phyloP scores from a whole-genome alignment of 23 red algal species.

The Rhodosorus marinus region DNA sequence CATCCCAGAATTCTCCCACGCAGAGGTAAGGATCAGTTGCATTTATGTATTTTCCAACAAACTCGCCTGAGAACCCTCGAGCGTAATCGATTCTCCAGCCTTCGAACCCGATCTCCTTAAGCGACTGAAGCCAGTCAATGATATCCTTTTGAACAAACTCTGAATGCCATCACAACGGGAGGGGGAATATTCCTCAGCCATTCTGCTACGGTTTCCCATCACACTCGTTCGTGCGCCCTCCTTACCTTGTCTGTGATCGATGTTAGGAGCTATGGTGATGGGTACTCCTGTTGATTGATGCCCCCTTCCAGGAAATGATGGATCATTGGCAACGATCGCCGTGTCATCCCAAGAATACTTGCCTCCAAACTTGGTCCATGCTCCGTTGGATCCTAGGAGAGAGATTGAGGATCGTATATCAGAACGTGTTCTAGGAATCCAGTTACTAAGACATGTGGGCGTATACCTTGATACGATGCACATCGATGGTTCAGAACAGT shows the following conservation, averaged over 20 bases:
- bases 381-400: neutral
- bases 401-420: too few relatives aligned
- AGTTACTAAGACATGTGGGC: too few relatives aligned
- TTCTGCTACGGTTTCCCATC: too few relatives aligned
- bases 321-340: neutral
- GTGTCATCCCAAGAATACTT: neutral
- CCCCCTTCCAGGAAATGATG: neutral
- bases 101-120: neutral
- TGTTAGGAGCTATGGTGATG: neutral
- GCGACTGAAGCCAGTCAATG: neutral
- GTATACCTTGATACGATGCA: neutral
- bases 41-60: neutral
- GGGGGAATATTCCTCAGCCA: too few relatives aligned
- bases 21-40: neutral
- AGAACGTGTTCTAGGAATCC: too few relatives aligned
- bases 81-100: neutral
- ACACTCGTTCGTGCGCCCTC: too few relatives aligned
- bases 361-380: neutral
- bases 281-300: neutral
- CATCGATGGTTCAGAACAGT: constrained; percentile 1
- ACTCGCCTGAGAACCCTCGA: neutral
- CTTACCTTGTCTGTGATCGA: neutral
- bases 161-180: too few relatives aligned
- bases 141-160: neutral
- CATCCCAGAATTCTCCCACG: neutral